Percentiles rank a stretch among this genome's conserved stretches.
Evolutionary conservation across 805 yeast species (phyloP).

Genomic region (Starmerella asiatica): DNA sequence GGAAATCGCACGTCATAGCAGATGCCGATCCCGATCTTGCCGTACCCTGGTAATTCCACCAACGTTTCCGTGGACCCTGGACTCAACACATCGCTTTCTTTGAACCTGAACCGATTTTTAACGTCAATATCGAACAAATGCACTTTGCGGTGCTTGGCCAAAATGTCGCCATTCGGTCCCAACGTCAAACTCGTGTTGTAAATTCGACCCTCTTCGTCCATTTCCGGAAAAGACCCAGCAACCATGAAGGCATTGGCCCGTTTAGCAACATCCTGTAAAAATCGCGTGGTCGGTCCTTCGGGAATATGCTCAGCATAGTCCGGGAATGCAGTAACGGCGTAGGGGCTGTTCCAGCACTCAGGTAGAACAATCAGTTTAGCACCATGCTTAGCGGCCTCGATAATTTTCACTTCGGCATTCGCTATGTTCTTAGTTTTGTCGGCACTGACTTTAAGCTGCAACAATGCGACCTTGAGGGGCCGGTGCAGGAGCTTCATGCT

Average conservation of each 20-base stretch:
- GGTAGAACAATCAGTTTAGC: slow-evolving; percentile 76
- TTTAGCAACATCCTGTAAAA: slow-evolving; percentile 54
- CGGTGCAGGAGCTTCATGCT: slow-evolving; percentile 33
- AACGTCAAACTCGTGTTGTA: slow-evolving; percentile 69
- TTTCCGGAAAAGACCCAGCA: slow-evolving; percentile 91
- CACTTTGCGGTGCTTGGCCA: slow-evolving; percentile 81
- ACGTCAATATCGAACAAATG: slow-evolving; percentile 88
- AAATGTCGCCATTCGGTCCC: slow-evolving; percentile 53
- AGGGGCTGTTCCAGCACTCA: slow-evolving; percentile 94
- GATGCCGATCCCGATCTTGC: slow-evolving; percentile 48
- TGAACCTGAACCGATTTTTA: slow-evolving; percentile 79
- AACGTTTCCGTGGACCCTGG: slow-evolving; percentile 79
- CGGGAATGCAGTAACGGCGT: slow-evolving; percentile 71
- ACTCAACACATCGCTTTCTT: slow-evolving; percentile 60
- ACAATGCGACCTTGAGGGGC: slow-evolving; percentile 62
- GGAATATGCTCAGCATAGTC: slow-evolving; percentile 85
- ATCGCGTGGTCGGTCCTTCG: slow-evolving; percentile 45
- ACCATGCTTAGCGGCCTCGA: slow-evolving; percentile 50
- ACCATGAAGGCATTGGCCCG: slow-evolving; percentile 49
- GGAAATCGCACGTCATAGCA: slow-evolving; percentile 94
- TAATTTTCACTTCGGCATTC: slow-evolving; percentile 51
- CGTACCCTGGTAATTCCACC: slow-evolving; percentile 47
- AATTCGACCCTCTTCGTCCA: slow-evolving; percentile 34
- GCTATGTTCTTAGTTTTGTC: slow-evolving; percentile 67
- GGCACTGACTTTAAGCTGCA: slow-evolving; percentile 71